Conservation (phyloP, 2,329 filamentous ascomycete species). For the Podosphaera aphanis region DNA sequence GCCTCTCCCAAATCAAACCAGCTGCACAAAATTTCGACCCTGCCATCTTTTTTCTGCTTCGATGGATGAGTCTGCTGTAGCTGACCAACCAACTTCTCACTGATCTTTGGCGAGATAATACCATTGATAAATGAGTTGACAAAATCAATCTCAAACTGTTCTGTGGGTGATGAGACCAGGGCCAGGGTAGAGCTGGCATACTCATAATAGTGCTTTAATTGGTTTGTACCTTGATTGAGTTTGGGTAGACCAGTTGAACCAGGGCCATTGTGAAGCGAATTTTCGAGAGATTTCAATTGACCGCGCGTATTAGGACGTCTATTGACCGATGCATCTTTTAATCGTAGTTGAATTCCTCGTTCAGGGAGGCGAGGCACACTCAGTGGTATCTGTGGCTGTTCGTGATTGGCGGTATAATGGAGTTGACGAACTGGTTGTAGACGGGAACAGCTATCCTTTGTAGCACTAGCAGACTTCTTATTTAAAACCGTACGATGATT, state of each 20-base stretch:
- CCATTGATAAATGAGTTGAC: constrained; percentile 8
- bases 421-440: no score
- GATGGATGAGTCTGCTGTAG: constrained; percentile 5
- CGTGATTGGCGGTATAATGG: no score
- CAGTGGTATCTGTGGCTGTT: no score
- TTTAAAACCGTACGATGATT: no score
- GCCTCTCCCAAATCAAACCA: constrained; percentile 8
- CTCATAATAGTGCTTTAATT: constrained; percentile 3
- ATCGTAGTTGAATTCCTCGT: neutral
- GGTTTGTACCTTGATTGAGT: constrained; percentile 2
- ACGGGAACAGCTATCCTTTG: no score
- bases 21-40: constrained; percentile 6
- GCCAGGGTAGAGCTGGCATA: neutral
- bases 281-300: neutral
- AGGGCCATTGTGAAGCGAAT: neutral
- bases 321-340: neutral
- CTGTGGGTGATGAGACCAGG: neutral
- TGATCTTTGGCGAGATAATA: constrained; percentile 3
- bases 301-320: neutral
- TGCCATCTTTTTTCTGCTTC: constrained; percentile 4
- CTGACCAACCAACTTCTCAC: constrained; percentile 4
- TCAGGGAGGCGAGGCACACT: neutral
- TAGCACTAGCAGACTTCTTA: no score
- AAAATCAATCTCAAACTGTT: constrained; percentile 5
- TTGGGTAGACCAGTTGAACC: neutral